Base-by-base conservation (phyloP, 2,329 filamentous ascomycete genomes). In the Fusarium nurragi region DNA sequence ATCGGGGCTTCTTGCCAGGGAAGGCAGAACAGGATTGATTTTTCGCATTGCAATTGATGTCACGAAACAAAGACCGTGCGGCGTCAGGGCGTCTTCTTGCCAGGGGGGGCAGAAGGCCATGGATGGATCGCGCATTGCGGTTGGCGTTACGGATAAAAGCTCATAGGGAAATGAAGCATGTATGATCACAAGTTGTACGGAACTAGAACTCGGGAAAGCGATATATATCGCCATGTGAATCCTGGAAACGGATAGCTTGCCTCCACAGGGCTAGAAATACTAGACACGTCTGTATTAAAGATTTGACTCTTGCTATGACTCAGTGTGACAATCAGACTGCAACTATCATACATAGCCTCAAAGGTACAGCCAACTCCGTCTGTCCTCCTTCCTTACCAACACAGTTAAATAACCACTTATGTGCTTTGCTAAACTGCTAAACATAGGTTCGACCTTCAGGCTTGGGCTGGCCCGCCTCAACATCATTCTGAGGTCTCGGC, bases 391-490 rank as follows among this genome's bases (percentile, higher is more conserved):
- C n/a, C n/a, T 34, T 34, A 14, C 8, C 9, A 23, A 34, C n/a
- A 25, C n/a, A 25, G n/a, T 13, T 28, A 28, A 37, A 14, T 5
- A 45, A 13, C 13, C 7, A 6, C 22, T 16, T n/a, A n/a, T 5
- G 21, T 8, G 7, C 13, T 11, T 16, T 41, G 14, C 13, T 18
- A 14, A 26, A 12, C 16, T 47, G 26, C 19, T 48, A 46, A 30
- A 34, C 25, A 38, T 41, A 36, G 5, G 25, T 14, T 6, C 43
- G 34, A 6, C 39, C 44, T 30, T 68, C 55, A 2, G 34, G 26
- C 63, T 69, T 69, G 16, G 54, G 43, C 21, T 65, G 60, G n/a
- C 40, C 60, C 8, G 55, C 43, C 55, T 70, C 67, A 14, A 43
- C 36, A 12, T 69, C 61, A 19, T 44, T 44, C 37, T 54, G 37